These are phyloP conservation scores for Kodamaea ohmeri DNA, from an alignment of 1,139 yeast species.

Conservation along the genomic window DNA sequence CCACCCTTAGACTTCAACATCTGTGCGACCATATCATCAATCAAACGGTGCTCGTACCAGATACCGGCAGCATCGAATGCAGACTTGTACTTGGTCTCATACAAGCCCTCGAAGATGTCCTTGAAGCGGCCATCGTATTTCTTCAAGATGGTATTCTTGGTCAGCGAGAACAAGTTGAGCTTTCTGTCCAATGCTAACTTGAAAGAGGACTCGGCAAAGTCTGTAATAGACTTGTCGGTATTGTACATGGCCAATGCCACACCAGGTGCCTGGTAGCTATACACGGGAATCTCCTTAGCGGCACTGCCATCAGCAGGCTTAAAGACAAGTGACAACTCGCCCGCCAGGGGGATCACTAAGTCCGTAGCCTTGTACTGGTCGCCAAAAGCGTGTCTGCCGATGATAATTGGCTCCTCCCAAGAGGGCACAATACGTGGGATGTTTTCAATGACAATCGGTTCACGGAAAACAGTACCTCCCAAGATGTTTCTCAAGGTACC, in stretches of 20 bases:
- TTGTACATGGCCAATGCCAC: conserved; percentile 82
- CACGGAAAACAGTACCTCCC: conserved; percentile 83
- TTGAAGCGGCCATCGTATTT: conserved; percentile 80
- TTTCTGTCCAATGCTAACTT: conserved; percentile 66
- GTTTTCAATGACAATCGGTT: conserved; percentile 73
- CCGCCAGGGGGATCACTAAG: conserved; percentile 64
- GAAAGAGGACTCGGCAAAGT: conserved; percentile 78
- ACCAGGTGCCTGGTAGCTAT: conserved; percentile 62
- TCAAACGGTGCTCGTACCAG: conserved; percentile 78
- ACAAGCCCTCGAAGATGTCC: conserved; percentile 70
- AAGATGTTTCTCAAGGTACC: conserved; percentile 80
- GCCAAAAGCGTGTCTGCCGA: conserved; percentile 85
- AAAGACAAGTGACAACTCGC: conserved; percentile 63
- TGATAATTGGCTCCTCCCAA: conserved; percentile 80
- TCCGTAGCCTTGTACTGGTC: conserved; percentile 85
- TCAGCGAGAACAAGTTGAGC: conserved; percentile 66
- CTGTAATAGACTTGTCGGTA: conserved; percentile 74
- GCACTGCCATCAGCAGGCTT: conserved; percentile 59
- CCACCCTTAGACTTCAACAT: conserved; percentile 86
- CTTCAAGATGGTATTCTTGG: conserved; percentile 79
- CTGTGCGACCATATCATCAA: conserved; percentile 88
- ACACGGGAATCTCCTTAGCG: conserved; percentile 50
- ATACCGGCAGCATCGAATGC: conserved; percentile 65
- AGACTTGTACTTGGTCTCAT: conserved; percentile 53
- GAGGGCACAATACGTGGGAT: conserved; percentile 74